Evolutionary conservation across 2,329 filamentous ascomycete species (phyloP).

Genomic region (Emericellopsis atlantica): DNA sequence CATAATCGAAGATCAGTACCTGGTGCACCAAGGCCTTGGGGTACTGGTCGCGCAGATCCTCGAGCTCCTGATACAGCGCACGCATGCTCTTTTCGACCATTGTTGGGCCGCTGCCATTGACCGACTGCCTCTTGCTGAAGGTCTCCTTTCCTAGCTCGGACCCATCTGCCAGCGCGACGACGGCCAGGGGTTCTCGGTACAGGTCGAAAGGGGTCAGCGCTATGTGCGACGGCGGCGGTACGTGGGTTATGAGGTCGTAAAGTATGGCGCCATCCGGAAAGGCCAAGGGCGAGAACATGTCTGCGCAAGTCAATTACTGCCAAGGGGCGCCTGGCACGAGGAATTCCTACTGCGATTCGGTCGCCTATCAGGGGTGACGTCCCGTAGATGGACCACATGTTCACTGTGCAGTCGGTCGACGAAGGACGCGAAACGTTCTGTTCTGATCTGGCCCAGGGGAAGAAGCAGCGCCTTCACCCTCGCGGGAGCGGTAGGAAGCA

Average conservation of each 20-base stretch:
- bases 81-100: slow-evolving; percentile 44
- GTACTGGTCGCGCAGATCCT: slow-evolving; percentile 59
- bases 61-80: slow-evolving; percentile 52
- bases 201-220: slow-evolving; percentile 81
- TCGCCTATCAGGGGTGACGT: slow-evolving; percentile 73
- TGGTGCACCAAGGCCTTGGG: slow-evolving; percentile 67
- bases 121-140: slow-evolving; percentile 41
- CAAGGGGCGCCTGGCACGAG: not conserved
- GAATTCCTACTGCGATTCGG: slow-evolving; percentile 66
- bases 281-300: slow-evolving; percentile 85
- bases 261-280: slow-evolving; percentile 79
- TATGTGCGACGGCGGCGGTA: slow-evolving; percentile 67
- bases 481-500: slow-evolving; percentile 84
- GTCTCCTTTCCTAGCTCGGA: slow-evolving; percentile 46
- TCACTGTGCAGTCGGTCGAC: slow-evolving; percentile 66
- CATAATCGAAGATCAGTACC: slow-evolving; percentile 68
- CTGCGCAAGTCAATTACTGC: slow-evolving; percentile 28
- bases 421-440: slow-evolving; percentile 67
- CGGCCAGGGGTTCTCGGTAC: slow-evolving; percentile 69
- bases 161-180: slow-evolving; percentile 79
- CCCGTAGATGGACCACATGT: slow-evolving; percentile 71
- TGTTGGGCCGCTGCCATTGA: slow-evolving; percentile 34
- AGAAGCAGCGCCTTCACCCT: slow-evolving; percentile 79
- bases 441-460: slow-evolving; percentile 76
- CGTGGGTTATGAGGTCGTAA: slow-evolving; percentile 74